Percentiles rank a stretch among this genome's conserved stretches.
These are phyloP conservation scores for Isoetes taiwanensis DNA, from an alignment of 75 land plant species.

Conservation along the genomic window DNA sequence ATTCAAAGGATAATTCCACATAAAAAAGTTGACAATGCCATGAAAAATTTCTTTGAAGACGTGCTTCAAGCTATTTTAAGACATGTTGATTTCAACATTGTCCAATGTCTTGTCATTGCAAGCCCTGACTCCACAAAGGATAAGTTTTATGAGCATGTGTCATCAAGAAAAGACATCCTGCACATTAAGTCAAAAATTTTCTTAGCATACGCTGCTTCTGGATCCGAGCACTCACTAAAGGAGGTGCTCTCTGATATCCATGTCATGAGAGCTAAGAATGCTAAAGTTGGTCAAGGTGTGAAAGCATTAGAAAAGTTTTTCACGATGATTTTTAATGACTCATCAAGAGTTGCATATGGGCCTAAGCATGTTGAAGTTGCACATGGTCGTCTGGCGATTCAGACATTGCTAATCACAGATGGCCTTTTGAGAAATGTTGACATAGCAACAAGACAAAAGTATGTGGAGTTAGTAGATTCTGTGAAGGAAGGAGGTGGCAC, in stretches of 20 bases:
- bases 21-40: conserved; percentile 31
- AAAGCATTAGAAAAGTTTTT: conserved; percentile 24
- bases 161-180: not conserved
- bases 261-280: conserved; percentile 89
- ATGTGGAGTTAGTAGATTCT: conserved; percentile 72
- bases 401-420: conserved; percentile 87
- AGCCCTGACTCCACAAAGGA: conserved; percentile 96
- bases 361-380: conserved; percentile 86
- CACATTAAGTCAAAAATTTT: conserved; percentile 59
- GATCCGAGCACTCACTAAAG: conserved; percentile 85
- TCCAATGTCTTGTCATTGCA: conserved; percentile 88
- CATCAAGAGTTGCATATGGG: conserved; percentile 78
- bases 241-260: conserved; percentile 76
- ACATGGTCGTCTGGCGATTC: conserved; percentile 75
- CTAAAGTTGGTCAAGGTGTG: conserved; percentile 44
- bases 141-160: not conserved
- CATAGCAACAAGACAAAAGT: conserved; percentile 46
- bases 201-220: conserved; percentile 80
- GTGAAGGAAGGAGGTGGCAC: conserved; percentile 75
- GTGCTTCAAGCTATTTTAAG: conserved; percentile 65
- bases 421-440: conserved; percentile 85
- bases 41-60: conserved; percentile 83
- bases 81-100: conserved; percentile 66
- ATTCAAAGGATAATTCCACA: conserved; percentile 82
- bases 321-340: conserved; percentile 35